Percentiles rank a stretch among this genome's conserved stretches.
These are phyloP conservation scores for Hordeum marinum DNA, from an alignment of 176 grass and related monocot genomes.

Conservation along the genomic window DNA sequence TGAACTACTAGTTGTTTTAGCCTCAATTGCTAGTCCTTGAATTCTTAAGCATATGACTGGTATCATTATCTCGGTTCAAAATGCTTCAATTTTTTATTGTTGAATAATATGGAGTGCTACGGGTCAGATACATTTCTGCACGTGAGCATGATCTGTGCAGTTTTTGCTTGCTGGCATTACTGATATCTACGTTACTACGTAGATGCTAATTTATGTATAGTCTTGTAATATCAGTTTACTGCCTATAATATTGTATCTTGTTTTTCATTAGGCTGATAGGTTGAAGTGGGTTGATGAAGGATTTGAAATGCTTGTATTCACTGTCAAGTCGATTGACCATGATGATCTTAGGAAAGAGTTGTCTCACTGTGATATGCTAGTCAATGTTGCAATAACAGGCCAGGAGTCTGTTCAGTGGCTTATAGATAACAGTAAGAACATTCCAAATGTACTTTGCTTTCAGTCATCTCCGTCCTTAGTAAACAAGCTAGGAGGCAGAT, in stretches of 20 bases:
- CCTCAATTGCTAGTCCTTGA: background rate
- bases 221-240: background rate
- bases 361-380: slow-evolving; percentile 55
- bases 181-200: background rate
- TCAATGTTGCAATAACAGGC: slow-evolving; percentile 61
- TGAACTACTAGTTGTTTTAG: background rate
- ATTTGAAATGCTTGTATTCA: slow-evolving; percentile 81
- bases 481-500: slow-evolving; percentile 73
- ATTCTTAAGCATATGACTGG: background rate
- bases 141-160: background rate
- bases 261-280: slow-evolving; percentile 55
- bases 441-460: slow-evolving; percentile 83
- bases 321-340: slow-evolving; percentile 37
- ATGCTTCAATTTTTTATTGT: background rate
- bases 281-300: slow-evolving; percentile 89
- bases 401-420: slow-evolving; percentile 53
- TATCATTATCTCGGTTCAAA: background rate
- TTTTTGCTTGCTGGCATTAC: background rate
- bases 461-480: slow-evolving; percentile 64
- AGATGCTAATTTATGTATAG: background rate
- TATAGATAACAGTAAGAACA: slow-evolving; percentile 37
- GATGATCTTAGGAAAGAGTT: slow-evolving; percentile 45
- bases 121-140: background rate
- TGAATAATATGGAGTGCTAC: background rate
- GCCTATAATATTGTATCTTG: background rate